These are phyloP conservation scores for Karstenula rhodostoma DNA, from an alignment of 2,329 filamentous ascomycete genomes.

Conservation along the genomic window DNA sequence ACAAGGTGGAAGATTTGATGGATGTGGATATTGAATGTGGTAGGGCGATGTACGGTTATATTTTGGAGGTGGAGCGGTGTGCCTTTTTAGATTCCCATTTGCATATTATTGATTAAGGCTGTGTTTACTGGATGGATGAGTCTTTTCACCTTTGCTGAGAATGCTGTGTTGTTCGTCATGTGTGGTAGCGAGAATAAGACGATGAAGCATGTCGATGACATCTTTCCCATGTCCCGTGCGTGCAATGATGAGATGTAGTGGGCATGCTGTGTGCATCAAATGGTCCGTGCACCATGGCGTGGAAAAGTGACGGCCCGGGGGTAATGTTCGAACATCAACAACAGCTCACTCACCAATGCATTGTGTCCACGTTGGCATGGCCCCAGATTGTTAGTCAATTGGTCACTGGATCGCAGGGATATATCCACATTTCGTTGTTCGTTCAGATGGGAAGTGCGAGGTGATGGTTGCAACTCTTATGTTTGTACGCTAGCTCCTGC, in stretches of 20 bases:
- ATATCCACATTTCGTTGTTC: background rate
- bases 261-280: background rate
- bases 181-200: too few species aligned
- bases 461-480: background rate
- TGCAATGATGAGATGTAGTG: background rate
- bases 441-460: background rate
- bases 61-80: background rate
- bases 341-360: background rate
- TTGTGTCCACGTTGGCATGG: background rate
- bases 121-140: background rate
- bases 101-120: background rate
- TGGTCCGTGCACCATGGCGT: background rate
- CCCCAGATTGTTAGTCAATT: background rate
- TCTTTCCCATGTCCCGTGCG: too few species aligned
- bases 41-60: background rate
- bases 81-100: conserved; percentile 7
- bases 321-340: background rate
- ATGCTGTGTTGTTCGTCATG: too few species aligned
- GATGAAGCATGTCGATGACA: too few species aligned
- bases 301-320: background rate
- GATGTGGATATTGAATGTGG: background rate
- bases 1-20: background rate
- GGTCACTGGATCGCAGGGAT: background rate
- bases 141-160: background rate
- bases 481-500: background rate